Evolutionary conservation across 192 early-diverging fungal genomes (phyloP).

Genomic region (Podila verticillata): DNA sequence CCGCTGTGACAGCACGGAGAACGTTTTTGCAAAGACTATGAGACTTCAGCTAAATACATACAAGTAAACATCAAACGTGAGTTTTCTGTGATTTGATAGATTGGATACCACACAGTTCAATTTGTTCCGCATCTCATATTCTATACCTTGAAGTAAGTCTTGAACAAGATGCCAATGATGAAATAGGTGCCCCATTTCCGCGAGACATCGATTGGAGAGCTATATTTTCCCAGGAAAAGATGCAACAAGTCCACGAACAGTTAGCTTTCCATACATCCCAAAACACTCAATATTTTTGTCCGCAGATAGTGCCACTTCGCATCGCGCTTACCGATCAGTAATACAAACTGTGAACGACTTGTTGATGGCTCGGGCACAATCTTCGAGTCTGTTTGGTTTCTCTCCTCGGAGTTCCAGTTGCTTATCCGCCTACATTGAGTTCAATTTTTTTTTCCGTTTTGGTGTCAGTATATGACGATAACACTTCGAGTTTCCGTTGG

Average conservation of each 20-base stretch:
- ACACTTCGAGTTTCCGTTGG: no score
- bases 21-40: conserved; percentile 89
- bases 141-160: conserved; percentile 85
- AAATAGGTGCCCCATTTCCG: conserved; percentile 95
- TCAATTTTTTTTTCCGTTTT: neutral
- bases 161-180: conserved; percentile 86
- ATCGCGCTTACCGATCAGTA: conserved; percentile 76
- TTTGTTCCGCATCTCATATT: conserved; percentile 14
- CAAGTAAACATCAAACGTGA: neutral
- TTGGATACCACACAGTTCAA: neutral
- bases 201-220: conserved; percentile 59
- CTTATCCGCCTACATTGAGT: conserved; percentile 63
- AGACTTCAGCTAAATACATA: conserved; percentile 63
- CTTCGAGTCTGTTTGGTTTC: conserved; percentile 76
- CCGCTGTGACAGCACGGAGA: conserved; percentile 71
- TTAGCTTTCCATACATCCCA: neutral
- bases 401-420: conserved; percentile 43
- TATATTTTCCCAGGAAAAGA: conserved; percentile 1
- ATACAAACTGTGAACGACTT: conserved; percentile 90
- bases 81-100: neutral
- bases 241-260: conserved; percentile 7
- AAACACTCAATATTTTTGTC: neutral
- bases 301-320: neutral
- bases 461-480: neutral
- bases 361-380: conserved; percentile 86